Evolutionary conservation across 2,329 filamentous ascomycete genomes (phyloP), one percentile per base, ranked within the genome.

Genomic region (Onygenales sp.): DNA sequence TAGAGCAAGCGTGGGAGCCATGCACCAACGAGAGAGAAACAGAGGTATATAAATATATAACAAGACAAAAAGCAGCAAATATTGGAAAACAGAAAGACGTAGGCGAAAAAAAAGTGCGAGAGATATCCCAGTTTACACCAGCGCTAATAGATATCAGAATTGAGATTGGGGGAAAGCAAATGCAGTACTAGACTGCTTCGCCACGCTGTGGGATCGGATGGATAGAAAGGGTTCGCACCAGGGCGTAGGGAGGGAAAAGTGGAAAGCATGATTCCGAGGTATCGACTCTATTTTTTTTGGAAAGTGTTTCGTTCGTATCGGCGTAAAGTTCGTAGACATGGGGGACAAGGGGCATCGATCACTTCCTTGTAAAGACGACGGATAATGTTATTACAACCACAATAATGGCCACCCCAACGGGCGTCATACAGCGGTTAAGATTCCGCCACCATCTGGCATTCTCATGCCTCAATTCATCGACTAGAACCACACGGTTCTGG

Each of bases 391-490:
- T 78, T 59, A 83, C 72, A 51, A 77, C 70, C 54, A 72, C 72
- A 55, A 82, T 74, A 49, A 83, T 74, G 52, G 78, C 70, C 38
- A 81, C 61, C 17, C 81, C 81, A 47, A 83, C 66, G 33, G 77
- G 70, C 56, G 75, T 78, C 80, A 84, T 83, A 67, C 78, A 76
- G 46, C 81, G 75, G 66, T 84, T 84, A 42, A 84, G 68, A 57
- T 77, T 80, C 57, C 81, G 75, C 81, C 81, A 84, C 81, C 81
- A 84, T 21, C 73, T 72, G n/a, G 81, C 80, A 66, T 81, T 84
- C 56, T 82, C 74, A 59, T 75, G 77, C 38, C 75, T 71, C 48
- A 75, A 71, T 59, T 75, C 72, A 52, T 78, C 74, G 31, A 74
- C 61, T 9, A 72, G 69, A 38, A 69, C 67, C 36, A 76, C 62